These are phyloP conservation scores for Ilyonectria mors-panacis DNA, from an alignment of 2,329 filamentous ascomycete species.

Conservation along the genomic window DNA sequence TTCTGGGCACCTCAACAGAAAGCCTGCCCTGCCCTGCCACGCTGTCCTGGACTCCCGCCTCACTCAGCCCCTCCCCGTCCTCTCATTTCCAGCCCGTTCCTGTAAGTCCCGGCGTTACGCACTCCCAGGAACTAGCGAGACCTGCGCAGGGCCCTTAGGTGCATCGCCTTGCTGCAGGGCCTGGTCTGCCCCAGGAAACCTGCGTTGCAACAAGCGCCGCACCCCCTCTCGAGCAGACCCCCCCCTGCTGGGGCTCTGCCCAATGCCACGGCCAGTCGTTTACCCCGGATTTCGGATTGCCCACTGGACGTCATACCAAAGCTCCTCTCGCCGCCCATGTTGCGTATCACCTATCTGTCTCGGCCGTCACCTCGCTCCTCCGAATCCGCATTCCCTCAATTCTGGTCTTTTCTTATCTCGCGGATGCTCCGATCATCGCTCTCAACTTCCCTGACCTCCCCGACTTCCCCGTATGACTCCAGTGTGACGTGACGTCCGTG, in stretches of 20 bases:
- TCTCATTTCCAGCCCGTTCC: slow-evolving; percentile 5
- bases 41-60: background rate
- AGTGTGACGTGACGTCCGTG: background rate
- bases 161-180: slow-evolving; percentile 25
- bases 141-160: slow-evolving; percentile 17
- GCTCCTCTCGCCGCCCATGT: background rate
- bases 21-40: background rate
- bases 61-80: background rate
- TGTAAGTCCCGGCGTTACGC: slow-evolving; percentile 13
- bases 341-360: slow-evolving; percentile 9
- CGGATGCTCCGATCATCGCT: slow-evolving; percentile 10
- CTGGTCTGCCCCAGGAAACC: background rate
- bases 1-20: slow-evolving; percentile 2
- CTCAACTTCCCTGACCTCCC: background rate
- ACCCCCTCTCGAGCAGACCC: slow-evolving; percentile 7
- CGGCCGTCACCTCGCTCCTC: slow-evolving; percentile 12
- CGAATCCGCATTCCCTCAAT: slow-evolving; percentile 1
- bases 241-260: slow-evolving; percentile 14
- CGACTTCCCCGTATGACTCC: slow-evolving; percentile 2
- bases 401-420: background rate
- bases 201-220: slow-evolving; percentile 7
- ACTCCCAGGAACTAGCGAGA: slow-evolving; percentile 17
- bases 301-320: background rate
- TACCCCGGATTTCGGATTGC: slow-evolving; percentile 13
- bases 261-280: slow-evolving; percentile 11